These are phyloP conservation scores for Colletotrichum lini DNA, from an alignment of 2,329 filamentous ascomycete species.

Conservation along the genomic window DNA sequence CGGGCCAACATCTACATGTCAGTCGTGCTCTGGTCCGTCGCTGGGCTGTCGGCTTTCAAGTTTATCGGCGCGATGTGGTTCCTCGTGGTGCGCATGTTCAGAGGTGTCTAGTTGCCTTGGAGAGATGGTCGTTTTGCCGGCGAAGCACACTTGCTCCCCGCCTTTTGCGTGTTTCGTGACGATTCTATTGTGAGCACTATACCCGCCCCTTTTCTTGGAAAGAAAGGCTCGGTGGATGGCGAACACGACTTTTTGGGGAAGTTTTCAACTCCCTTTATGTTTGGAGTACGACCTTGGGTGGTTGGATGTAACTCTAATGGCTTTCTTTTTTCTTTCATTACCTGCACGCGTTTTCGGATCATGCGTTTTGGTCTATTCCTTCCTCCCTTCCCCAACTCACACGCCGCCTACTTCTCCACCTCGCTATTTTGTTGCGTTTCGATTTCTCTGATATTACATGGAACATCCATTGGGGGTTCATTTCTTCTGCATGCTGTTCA, in stretches of 20 bases:
- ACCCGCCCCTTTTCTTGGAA: constrained; percentile 26
- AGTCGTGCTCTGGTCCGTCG: constrained; percentile 91
- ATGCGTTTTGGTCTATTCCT: constrained; percentile 2
- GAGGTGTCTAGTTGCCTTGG: constrained; percentile 68
- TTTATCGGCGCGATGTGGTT: constrained; percentile 94
- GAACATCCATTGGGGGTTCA: constrained; percentile 22
- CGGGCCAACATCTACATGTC: constrained; percentile 87
- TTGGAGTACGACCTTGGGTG: constrained; percentile 33
- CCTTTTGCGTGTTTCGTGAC: constrained; percentile 30
- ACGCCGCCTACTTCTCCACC: not conserved
- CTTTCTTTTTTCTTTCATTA: constrained; percentile 2
- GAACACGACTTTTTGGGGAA: constrained; percentile 36
- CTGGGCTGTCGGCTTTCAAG: constrained; percentile 85
- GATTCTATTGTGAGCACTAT: constrained; percentile 39
- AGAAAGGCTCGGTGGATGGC: constrained; percentile 36
- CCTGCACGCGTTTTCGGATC: constrained; percentile 26
- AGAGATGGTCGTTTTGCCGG: not conserved
- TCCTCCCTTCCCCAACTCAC: not conserved
- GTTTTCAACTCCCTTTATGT: constrained; percentile 28
- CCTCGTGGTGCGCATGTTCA: constrained; percentile 88
- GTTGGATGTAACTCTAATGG: constrained; percentile 41
- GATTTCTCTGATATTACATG: constrained; percentile 33
- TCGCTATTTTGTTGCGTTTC: constrained; percentile 20
- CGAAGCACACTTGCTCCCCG: constrained; percentile 9
- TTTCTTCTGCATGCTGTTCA: constrained; percentile 23